These are phyloP conservation scores for Singerocomus inundabilis DNA, from an alignment of 1,284 basidiomycete species.

Conservation along the genomic window DNA sequence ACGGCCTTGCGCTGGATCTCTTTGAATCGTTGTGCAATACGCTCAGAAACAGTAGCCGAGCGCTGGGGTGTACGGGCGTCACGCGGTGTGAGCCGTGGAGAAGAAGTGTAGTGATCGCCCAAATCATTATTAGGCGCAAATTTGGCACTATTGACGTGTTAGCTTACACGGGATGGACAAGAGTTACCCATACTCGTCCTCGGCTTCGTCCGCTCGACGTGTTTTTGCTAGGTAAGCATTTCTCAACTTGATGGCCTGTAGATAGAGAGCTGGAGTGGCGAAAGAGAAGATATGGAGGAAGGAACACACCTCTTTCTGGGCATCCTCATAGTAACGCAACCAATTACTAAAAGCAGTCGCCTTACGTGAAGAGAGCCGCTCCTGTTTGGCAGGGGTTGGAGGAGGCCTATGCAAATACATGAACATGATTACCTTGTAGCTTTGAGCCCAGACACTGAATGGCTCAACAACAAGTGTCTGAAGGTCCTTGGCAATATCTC, in stretches of 20 bases:
- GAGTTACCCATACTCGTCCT: conserved; percentile 73
- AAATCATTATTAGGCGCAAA: conserved; percentile 72
- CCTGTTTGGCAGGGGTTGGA: conserved; percentile 39
- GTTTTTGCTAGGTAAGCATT: conserved; percentile 76
- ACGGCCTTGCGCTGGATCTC: conserved; percentile 63
- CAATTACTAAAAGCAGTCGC: conserved; percentile 63
- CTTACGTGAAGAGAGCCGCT: conserved; percentile 56
- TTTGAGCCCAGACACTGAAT: conserved; percentile 69
- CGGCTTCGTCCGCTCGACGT: conserved; percentile 81
- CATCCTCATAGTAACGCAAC: conserved; percentile 68
- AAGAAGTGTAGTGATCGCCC: conserved; percentile 71
- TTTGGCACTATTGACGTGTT: conserved; percentile 55
- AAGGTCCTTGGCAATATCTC: conserved; percentile 64
- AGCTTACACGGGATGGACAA: conserved; percentile 9
- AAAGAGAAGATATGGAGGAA: not conserved
- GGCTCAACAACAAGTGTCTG: conserved; percentile 67
- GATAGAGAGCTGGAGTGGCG: conserved; percentile 13
- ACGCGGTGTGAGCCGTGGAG: conserved; percentile 62
- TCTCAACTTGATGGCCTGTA: conserved; percentile 64
- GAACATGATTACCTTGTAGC: conserved; percentile 52
- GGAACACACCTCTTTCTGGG: conserved; percentile 52
- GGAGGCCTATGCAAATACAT: not conserved
- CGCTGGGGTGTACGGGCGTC: conserved; percentile 56
- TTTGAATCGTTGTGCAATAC: conserved; percentile 70
- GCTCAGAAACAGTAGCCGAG: conserved; percentile 72